Base-by-base conservation (phyloP, 2,329 filamentous ascomycete genomes). In the Sclerotinia minor region DNA sequence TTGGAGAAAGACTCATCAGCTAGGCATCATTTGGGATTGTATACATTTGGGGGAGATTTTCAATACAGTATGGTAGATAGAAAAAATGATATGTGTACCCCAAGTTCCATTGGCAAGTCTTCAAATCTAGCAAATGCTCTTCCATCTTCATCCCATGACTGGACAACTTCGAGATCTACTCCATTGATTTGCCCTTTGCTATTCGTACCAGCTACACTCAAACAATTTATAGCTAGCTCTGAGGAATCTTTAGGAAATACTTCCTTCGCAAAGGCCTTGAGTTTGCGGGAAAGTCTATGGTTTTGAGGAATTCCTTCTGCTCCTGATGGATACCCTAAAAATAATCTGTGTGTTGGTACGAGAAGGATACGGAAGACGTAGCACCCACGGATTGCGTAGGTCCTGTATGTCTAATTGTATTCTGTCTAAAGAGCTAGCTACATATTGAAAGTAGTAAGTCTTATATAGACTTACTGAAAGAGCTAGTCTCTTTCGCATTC, bases 21-120 rank as follows among this genome's bases (percentile, higher is more conserved):
- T 41, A 5, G 38, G 1, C 3, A 9, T 38, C 1, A 41, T 26
- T 24, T 4, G 1, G 7, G 6, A 38, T 57, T 24, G 2, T 5
- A 8, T 6, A 2, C 35, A 4, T 57, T 29, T 6, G 24, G 4
- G 1, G 19, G 5, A 15, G 7, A 7, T 2, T 1, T 26, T 0
- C 2, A 26, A 19, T 21, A 2, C 5, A 50, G 4, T 2, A 19
- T 5, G 0, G 7, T 2, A 19, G 1, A 13, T 26, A 21, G 1
- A 21, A 21, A 3, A 2, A 50, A 26, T 0, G 8, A 5, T 1
- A 15, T 0, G 26, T 32, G 4, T 50, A 63, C 59, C 9, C 45
- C 50, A 1, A 63, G 32, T 13, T 63, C 59, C 2, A 52, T 19
- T 19, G 59, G 59, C 15, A 63, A 63, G 4, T 41, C 59, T 26